A percentile compares a stretch with the other conserved stretches of the same genome.
These are phyloP conservation scores for Tillandsia leiboldiana DNA, from an alignment of 176 grass and related monocot genomes.

Conservation along the genomic window DNA sequence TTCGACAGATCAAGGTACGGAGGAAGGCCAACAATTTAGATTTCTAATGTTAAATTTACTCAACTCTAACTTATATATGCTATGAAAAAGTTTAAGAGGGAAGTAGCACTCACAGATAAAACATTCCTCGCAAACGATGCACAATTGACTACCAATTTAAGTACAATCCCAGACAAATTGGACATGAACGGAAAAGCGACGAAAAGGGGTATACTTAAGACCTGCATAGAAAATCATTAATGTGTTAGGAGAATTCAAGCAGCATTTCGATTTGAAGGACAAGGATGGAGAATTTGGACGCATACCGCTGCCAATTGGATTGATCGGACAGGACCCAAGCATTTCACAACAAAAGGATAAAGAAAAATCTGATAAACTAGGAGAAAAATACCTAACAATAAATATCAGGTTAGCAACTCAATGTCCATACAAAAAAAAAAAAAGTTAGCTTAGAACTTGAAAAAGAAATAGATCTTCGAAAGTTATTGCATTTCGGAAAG, in stretches of 20 bases:
- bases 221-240: conserved; percentile 32
- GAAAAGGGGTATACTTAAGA: conserved; percentile 65
- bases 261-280: neutral
- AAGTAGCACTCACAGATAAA: conserved; percentile 38
- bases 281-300: neutral
- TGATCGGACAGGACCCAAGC: conserved; percentile 42
- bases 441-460: neutral
- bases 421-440: neutral
- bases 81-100: neutral
- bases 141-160: conserved; percentile 38
- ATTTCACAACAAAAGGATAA: conserved; percentile 42
- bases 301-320: conserved; percentile 46
- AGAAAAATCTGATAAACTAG: conserved; percentile 64
- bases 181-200: conserved; percentile 70
- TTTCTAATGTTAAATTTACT: too few species aligned
- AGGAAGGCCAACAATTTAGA: too few species aligned
- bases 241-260: neutral
- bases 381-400: conserved; percentile 42
- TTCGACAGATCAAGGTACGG: too few species aligned
- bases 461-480: too few species aligned
- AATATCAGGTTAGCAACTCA: neutral
- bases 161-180: conserved; percentile 46
- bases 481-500: too few species aligned
- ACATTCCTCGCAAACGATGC: conserved; percentile 64
- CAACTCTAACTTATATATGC: neutral